These are phyloP conservation scores for Diaporthe sp. DNA, from an alignment of 2,329 filamentous ascomycete genomes.

Conservation along the genomic window DNA sequence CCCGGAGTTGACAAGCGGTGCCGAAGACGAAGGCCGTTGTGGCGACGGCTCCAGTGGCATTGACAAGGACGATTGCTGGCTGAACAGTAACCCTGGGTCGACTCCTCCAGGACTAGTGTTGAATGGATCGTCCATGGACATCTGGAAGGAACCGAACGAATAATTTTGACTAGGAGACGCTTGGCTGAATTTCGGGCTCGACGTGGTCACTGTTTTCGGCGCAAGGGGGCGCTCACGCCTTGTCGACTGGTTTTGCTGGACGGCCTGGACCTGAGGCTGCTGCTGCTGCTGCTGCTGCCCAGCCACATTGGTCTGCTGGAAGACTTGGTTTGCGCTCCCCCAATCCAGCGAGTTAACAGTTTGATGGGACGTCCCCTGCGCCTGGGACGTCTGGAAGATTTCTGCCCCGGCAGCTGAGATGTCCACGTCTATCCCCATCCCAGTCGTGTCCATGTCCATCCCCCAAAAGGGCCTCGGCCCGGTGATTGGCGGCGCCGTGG, in stretches of 20 bases:
- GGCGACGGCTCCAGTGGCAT: conserved; percentile 34
- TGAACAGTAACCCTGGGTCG: conserved; percentile 71
- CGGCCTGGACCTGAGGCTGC: conserved; percentile 42
- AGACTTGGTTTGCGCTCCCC: conserved; percentile 68
- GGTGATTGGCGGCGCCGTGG: conserved; percentile 60
- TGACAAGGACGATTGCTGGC: conserved; percentile 58
- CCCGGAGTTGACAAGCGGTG: conserved; percentile 43
- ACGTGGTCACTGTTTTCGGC: conserved; percentile 60
- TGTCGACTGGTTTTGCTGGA: conserved; percentile 47
- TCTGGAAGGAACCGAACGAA: conserved; percentile 58
- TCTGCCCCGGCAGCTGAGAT: conserved; percentile 61
- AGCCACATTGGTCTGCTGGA: conserved; percentile 60
- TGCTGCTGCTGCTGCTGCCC: conserved; percentile 46
- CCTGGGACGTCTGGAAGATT: conserved; percentile 57
- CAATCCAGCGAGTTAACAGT: conserved; percentile 69
- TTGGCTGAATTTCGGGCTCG: conserved; percentile 50
- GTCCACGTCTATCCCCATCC: conserved; percentile 48
- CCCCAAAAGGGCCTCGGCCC: conserved; percentile 67
- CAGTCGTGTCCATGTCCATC: conserved; percentile 65
- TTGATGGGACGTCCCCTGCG: conserved; percentile 53
- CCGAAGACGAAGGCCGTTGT: conserved; percentile 41
- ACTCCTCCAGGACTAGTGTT: conserved; percentile 64
- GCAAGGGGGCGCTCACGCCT: conserved; percentile 62
- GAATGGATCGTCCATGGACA: conserved; percentile 65
- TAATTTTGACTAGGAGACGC: conserved; percentile 44